Base-by-base conservation (phyloP, 257 asterid species). In the Nicotiana attenuata region DNA sequence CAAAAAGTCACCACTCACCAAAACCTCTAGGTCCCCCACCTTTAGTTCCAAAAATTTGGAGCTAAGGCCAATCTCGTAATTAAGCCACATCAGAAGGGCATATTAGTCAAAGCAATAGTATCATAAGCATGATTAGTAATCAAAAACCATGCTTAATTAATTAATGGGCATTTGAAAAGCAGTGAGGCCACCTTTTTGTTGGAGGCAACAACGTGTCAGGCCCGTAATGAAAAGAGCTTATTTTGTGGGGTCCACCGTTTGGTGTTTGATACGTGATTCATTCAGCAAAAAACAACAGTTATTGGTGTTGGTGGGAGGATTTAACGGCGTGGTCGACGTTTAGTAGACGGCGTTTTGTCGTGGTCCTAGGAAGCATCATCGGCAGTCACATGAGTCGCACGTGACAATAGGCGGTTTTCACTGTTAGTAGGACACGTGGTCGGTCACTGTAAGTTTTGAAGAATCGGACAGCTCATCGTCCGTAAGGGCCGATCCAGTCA, bases 151-250 rank as follows among this genome's bases (percentile, higher is more conserved):
- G 29, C 22, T 60, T 50, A 73, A 68, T 78, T 33, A 17, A 71
- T 63, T 77, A 83, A 55, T 79, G 35, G 28, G 78, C 33, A 20
- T 61, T 61, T 61, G 13, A 61, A 61, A 61, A 61, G 79, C 81
- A 29, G 66, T 81, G 10, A 80, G 66, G 15, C 26, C 69, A 17
- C 38, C 71, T 33, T 35, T 41, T 61, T 13, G 22, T 14, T 41
- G 24, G 29, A 35, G 59, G 81, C 80, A 83, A 84, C 53, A 76
- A 87, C 87, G 89, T 87, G 90, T 84, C 87, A n/a, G 75, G 80
- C 24, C 65, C 52, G 56, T 10, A 45, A 81, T 81, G 77, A 28
- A 65, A 56, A 22, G 63, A 47, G 63, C 5, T 71, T 64, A 41
- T 7, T 9, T 16, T 3, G 47, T 50, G 86, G 83, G 88, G 38